phyloP scores from a whole-genome alignment of 768 basidiomycete genomes.

The Suillus subalutaceus region DNA sequence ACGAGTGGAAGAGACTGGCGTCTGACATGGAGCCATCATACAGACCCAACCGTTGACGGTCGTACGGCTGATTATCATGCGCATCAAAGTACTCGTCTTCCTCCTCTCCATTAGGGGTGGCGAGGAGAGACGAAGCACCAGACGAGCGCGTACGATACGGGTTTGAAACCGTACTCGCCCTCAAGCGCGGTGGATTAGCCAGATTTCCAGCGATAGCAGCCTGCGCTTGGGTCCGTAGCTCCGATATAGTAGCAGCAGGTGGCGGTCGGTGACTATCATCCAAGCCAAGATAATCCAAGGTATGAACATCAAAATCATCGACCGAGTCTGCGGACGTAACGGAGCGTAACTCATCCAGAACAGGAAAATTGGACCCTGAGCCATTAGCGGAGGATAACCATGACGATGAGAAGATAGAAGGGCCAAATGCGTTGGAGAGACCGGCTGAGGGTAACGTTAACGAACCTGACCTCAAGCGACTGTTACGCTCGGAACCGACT shows the following conservation, averaged over 20 bases:
- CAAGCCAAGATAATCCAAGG: conserved; percentile 94
- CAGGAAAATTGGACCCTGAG: conserved; percentile 58
- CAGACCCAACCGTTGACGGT: conserved; percentile 60
- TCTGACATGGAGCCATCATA: conserved; percentile 61
- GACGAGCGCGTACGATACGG: conserved; percentile 79
- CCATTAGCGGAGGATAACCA: conserved; percentile 75
- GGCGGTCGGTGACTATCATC: conserved; percentile 77
- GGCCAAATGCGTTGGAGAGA: conserved; percentile 82
- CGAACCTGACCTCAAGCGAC: conserved; percentile 90
- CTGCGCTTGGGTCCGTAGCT: conserved; percentile 87
- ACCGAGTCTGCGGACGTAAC: conserved; percentile 77
- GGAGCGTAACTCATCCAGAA: conserved; percentile 81
- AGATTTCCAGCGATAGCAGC: conserved; percentile 87
- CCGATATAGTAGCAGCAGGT: conserved; percentile 87
- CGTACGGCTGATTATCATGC: conserved; percentile 48
- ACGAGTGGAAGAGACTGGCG: conserved; percentile 54
- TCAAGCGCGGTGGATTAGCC: conserved; percentile 75
- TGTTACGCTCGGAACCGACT: conserved; percentile 62
- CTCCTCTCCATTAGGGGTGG: conserved; percentile 64
- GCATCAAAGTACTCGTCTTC: conserved; percentile 78
- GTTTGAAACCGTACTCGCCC: conserved; percentile 92
- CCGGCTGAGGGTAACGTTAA: conserved; percentile 82
- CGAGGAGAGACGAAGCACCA: conserved; percentile 59
- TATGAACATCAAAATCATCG: conserved; percentile 92
- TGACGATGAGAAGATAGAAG: conserved; percentile 87